These are phyloP conservation scores for Talaromyces sp. DNA, from an alignment of 2,329 filamentous ascomycete genomes.

Conservation along the genomic window DNA sequence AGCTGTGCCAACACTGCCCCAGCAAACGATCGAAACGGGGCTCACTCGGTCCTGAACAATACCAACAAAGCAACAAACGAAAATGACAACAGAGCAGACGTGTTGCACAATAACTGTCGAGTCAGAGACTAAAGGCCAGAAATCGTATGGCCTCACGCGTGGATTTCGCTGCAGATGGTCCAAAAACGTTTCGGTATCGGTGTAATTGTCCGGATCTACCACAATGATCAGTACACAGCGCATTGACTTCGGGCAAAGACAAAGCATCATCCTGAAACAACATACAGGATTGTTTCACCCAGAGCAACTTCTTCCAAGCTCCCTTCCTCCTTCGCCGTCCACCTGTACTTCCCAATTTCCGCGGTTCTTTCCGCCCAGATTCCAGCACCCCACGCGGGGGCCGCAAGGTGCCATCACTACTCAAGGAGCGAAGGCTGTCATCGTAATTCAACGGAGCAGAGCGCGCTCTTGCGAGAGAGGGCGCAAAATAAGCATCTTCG, in stretches of 20 bases:
- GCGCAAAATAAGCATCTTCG: constrained; percentile 75
- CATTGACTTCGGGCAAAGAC: neutral
- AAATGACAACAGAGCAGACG: constrained; percentile 91
- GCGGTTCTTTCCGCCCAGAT: constrained; percentile 44
- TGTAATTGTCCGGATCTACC: constrained; percentile 95
- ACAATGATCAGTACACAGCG: neutral
- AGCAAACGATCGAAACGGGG: constrained; percentile 83
- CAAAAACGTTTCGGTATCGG: constrained; percentile 93
- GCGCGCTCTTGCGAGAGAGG: constrained; percentile 61
- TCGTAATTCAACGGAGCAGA: constrained; percentile 44
- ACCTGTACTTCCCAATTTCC: constrained; percentile 60
- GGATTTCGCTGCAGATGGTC: constrained; percentile 95
- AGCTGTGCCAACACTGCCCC: constrained; percentile 79
- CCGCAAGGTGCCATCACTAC: constrained; percentile 47
- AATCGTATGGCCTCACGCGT: constrained; percentile 90
- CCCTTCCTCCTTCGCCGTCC: constrained; percentile 69
- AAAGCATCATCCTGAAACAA: neutral
- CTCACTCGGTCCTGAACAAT: constrained; percentile 88
- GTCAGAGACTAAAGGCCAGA: constrained; percentile 94
- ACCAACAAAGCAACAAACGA: constrained; percentile 88
- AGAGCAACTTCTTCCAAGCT: constrained; percentile 92
- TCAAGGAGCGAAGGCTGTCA: constrained; percentile 35
- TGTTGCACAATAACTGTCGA: constrained; percentile 97
- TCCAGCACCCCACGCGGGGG: constrained; percentile 44
- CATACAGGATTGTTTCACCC: constrained; percentile 94